These are phyloP conservation scores for Xerocomellus chrysenteron DNA, from an alignment of 768 basidiomycete genomes.

Conservation along the genomic window DNA sequence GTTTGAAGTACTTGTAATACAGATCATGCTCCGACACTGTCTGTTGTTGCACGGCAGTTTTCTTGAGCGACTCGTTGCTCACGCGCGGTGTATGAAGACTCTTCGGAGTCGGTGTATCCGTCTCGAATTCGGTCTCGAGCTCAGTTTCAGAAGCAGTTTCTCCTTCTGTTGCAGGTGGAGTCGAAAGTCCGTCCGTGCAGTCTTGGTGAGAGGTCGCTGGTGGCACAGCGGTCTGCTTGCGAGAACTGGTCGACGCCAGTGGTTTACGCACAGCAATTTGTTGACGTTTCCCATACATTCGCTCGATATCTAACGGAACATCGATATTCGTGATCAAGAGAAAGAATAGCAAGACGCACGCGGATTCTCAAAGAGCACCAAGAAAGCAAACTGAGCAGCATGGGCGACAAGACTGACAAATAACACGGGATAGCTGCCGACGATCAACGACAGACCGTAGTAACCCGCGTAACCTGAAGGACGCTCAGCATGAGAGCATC, in stretches of 20 bases:
- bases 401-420: conserved; percentile 95
- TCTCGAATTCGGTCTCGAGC: conserved; percentile 60
- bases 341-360: conserved; percentile 52
- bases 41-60: neutral
- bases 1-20: conserved; percentile 84
- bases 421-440: conserved; percentile 85
- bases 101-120: conserved; percentile 31
- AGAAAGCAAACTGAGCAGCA: conserved; percentile 94
- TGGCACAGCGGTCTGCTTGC: conserved; percentile 14
- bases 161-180: conserved; percentile 67
- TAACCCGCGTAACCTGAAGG: conserved; percentile 87
- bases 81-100: neutral
- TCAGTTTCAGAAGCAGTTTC: conserved; percentile 75
- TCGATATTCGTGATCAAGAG: neutral
- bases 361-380: conserved; percentile 95
- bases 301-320: conserved; percentile 70
- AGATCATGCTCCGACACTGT: conserved; percentile 81
- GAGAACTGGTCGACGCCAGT: conserved; percentile 32
- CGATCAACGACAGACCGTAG: conserved; percentile 90
- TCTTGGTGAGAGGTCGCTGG: conserved; percentile 18
- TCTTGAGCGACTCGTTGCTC: conserved; percentile 8
- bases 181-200: conserved; percentile 40
- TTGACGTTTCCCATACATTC: conserved; percentile 91
- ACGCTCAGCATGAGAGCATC: neutral
- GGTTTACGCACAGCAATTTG: conserved; percentile 85